A percentile compares a stretch with the other conserved stretches of the same genome.
phyloP scores from a whole-genome alignment of 2,329 filamentous ascomycete genomes.

The Pseudogymnoascus sp. region DNA sequence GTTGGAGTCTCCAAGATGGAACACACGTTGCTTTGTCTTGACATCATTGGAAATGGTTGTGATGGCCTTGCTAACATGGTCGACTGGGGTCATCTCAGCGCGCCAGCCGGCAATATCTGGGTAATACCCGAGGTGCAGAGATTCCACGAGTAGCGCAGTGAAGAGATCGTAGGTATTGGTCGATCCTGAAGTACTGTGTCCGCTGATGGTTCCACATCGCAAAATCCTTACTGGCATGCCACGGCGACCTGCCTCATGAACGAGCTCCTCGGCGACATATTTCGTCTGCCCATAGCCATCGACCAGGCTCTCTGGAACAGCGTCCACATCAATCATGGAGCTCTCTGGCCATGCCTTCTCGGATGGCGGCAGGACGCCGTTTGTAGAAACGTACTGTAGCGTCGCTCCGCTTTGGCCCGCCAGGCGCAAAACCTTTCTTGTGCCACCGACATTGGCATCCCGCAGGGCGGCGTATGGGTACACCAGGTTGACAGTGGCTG shows the following conservation, averaged over 20 bases:
- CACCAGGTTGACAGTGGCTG: constrained; percentile 70
- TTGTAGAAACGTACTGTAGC: constrained; percentile 71
- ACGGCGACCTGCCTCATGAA: constrained; percentile 58
- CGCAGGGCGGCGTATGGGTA: constrained; percentile 73
- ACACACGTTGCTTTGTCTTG: constrained; percentile 54
- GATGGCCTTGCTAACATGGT: constrained; percentile 71
- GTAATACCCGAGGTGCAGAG: constrained; percentile 60
- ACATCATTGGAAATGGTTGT: constrained; percentile 59
- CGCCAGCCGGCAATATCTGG: constrained; percentile 69
- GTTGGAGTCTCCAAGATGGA: constrained; percentile 66
- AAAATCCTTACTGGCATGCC: constrained; percentile 65
- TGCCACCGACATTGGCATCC: constrained; percentile 71
- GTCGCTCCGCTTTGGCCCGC: constrained; percentile 61
- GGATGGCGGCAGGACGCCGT: constrained; percentile 67
- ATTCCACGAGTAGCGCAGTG: constrained; percentile 69
- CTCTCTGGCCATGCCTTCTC: constrained; percentile 64
- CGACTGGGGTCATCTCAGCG: constrained; percentile 76
- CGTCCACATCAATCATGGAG: constrained; percentile 55
- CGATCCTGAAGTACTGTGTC: constrained; percentile 65
- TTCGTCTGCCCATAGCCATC: constrained; percentile 76
- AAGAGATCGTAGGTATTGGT: constrained; percentile 73
- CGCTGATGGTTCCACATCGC: constrained; percentile 69
- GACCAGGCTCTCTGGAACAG: constrained; percentile 59
- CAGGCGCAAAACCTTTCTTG: constrained; percentile 63
- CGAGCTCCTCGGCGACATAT: constrained; percentile 71